Conservation (phyloP, 2,329 filamentous ascomycete genomes). For the Tolypocladium ophioglossoides region DNA sequence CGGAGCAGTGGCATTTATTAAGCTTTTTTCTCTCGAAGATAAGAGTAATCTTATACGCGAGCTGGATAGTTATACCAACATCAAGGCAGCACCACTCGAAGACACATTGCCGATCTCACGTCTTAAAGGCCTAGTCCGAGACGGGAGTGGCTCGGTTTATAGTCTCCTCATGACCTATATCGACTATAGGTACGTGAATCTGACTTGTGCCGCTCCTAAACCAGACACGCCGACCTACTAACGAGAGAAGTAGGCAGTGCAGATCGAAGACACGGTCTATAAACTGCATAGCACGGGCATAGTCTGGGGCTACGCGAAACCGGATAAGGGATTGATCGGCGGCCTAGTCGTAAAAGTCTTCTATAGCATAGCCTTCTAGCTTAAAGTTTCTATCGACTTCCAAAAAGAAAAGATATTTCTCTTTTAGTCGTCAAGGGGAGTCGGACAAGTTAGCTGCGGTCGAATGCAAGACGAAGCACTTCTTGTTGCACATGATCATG, state of each 20-base stretch:
- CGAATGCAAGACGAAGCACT: constrained; percentile 8
- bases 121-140: constrained; percentile 4
- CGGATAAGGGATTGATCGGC: constrained; percentile 18
- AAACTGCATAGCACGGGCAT: constrained; percentile 12
- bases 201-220: not conserved
- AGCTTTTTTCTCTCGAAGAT: constrained; percentile 1
- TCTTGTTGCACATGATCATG: constrained; percentile 8
- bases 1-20: constrained; percentile 1
- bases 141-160: constrained; percentile 1
- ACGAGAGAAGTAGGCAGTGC: constrained; percentile 1
- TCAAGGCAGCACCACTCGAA: constrained; percentile 1
- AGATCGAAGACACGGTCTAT: constrained; percentile 8
- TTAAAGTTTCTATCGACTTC: constrained; percentile 10
- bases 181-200: constrained; percentile 1
- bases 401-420: constrained; percentile 12
- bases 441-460: constrained; percentile 8
- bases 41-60: not conserved
- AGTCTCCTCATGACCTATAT: constrained; percentile 7
- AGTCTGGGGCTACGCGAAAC: constrained; percentile 19
- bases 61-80: constrained; percentile 6
- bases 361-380: constrained; percentile 10
- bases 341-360: constrained; percentile 14
- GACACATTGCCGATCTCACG: constrained; percentile 3
- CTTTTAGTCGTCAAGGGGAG: constrained; percentile 7
- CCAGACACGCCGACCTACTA: not conserved